Conservation (phyloP, 2,329 filamentous ascomycete species). For the Penicillium aurantiogriseum region DNA sequence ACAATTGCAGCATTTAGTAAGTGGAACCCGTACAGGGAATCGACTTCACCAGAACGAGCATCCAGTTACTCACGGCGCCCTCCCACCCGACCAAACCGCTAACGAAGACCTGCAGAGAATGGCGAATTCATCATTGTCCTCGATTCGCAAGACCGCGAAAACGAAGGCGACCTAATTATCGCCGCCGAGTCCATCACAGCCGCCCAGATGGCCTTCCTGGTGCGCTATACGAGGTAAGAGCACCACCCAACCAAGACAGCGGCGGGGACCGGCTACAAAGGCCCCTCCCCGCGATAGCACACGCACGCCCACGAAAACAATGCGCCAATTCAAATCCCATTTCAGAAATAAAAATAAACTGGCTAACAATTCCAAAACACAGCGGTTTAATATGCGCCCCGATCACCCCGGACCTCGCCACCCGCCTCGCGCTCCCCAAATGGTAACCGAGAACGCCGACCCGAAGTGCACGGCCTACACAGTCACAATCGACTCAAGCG, state of each 20-base stretch:
- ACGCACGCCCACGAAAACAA: background rate
- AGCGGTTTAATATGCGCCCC: conserved; percentile 90
- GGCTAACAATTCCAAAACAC: background rate
- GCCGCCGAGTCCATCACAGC: conserved; percentile 80
- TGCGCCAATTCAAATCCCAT: background rate
- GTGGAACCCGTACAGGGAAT: conserved; percentile 13
- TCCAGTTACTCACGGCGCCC: background rate
- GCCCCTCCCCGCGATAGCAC: background rate
- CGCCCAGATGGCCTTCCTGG: conserved; percentile 92
- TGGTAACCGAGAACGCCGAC: conserved; percentile 79
- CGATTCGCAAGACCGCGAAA: conserved; percentile 88
- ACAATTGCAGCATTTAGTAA: conserved; percentile 44
- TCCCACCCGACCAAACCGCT: conserved; percentile 8
- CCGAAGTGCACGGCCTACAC: conserved; percentile 92
- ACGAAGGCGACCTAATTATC: conserved; percentile 97
- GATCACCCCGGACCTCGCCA: conserved; percentile 66
- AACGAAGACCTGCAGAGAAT: conserved; percentile 52
- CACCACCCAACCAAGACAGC: conserved; percentile 1
- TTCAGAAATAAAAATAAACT: background rate
- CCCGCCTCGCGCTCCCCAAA: conserved; percentile 74
- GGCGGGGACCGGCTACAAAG: background rate
- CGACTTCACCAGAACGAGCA: background rate
- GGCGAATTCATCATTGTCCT: conserved; percentile 96
- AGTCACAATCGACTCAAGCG: conserved; percentile 76
- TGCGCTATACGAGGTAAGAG: conserved; percentile 70